Evolutionary conservation across 352 stramenopile species (phyloP).

Genomic region (Globisporangium camurandrum): DNA sequence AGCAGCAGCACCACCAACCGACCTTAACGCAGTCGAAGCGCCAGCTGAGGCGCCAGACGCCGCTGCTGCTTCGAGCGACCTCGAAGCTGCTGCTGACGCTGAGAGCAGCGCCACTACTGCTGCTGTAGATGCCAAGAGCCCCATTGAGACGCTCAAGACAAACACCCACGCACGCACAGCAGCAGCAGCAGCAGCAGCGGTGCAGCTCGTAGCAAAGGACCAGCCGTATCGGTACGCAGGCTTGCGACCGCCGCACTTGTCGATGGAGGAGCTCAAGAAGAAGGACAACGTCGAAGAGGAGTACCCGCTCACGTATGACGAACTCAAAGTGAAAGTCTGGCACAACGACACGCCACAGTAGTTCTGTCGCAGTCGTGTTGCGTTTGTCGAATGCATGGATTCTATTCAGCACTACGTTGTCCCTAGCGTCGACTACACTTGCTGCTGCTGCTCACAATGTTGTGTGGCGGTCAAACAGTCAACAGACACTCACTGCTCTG

Average conservation of each 20-base stretch:
- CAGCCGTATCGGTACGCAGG: conserved; percentile 67
- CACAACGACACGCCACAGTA: conserved; percentile 23
- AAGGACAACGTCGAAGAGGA: conserved; percentile 83
- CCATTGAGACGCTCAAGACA: conserved; percentile 11
- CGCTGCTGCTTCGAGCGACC: background rate
- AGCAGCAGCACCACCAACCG: background rate
- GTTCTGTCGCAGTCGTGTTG: background rate
- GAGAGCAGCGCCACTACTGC: background rate
- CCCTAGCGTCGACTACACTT: too few relatives aligned
- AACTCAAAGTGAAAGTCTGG: conserved; percentile 83
- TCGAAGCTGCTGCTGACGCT: background rate
- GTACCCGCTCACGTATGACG: conserved; percentile 81
- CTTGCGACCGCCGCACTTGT: conserved; percentile 59
- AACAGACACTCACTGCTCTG: conserved; percentile 24
- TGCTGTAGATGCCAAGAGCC: background rate
- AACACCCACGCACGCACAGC: too few relatives aligned
- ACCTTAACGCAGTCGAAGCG: background rate
- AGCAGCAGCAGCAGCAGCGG: conserved; percentile 26
- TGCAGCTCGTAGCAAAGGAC: conserved; percentile 41
- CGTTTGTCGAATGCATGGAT: background rate
- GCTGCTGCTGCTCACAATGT: too few relatives aligned
- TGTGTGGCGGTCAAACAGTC: too few relatives aligned
- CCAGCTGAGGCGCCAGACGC: background rate
- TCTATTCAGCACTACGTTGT: background rate
- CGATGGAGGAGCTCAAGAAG: conserved; percentile 70